A percentile compares a stretch with the other conserved stretches of the same genome.
Conservation (phyloP, 805 yeast species). For the Myxozyma mucilagina region DNA sequence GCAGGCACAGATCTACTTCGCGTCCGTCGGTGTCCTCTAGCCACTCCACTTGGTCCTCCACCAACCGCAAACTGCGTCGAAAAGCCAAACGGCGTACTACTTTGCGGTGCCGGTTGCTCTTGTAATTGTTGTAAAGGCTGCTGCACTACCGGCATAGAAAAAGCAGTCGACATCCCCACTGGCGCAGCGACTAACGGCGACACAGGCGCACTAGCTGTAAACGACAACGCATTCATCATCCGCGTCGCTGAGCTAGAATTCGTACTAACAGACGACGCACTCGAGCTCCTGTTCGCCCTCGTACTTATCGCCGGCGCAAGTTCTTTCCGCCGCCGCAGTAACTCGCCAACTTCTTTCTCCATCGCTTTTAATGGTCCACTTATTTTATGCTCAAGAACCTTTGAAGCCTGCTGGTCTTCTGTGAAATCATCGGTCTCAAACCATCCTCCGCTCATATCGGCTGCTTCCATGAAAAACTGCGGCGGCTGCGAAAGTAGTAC, state of each 20-base stretch:
- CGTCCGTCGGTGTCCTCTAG: constrained; percentile 22
- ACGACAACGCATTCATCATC: constrained; percentile 6
- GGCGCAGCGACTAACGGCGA: constrained; percentile 22
- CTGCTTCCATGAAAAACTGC: constrained; percentile 25
- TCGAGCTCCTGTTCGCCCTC: constrained; percentile 17
- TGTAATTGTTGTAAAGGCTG: background rate
- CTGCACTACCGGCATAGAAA: background rate
- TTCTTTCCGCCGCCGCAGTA: constrained; percentile 17
- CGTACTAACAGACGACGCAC: constrained; percentile 13
- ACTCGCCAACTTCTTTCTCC: constrained; percentile 25
- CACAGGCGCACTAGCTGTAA: constrained; percentile 22
- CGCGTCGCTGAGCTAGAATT: constrained; percentile 6
- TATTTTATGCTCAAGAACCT: constrained; percentile 25
- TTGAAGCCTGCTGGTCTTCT: constrained; percentile 27
- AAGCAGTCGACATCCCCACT: background rate
- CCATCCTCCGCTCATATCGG: constrained; percentile 23
- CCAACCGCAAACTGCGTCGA: background rate
- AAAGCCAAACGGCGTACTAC: background rate
- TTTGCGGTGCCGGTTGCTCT: background rate
- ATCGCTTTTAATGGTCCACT: constrained; percentile 20
- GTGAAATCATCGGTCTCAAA: constrained; percentile 31
- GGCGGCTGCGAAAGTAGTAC: constrained; percentile 18
- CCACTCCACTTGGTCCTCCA: background rate
- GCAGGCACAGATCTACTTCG: constrained; percentile 31
- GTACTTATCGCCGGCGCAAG: background rate